Conservation (phyloP, 352 stramenopile species). For the Pythium periplocum region DNA sequence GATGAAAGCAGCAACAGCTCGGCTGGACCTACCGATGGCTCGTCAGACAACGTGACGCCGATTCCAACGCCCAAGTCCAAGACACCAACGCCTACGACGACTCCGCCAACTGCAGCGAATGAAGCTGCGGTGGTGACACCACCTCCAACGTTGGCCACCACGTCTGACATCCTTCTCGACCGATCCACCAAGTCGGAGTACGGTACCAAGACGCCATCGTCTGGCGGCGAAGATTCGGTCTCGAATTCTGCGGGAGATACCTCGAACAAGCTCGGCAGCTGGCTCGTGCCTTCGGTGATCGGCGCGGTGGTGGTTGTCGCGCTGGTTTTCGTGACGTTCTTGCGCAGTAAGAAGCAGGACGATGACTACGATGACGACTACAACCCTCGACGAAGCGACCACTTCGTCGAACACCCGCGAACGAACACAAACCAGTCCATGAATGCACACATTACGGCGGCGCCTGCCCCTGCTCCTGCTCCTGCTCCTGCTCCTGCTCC, state of each 20-base stretch:
- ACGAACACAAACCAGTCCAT: conserved; percentile 45
- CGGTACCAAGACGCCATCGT: conserved; percentile 32
- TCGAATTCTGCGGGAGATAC: conserved; percentile 10
- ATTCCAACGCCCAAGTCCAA: too few relatives aligned
- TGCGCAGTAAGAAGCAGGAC: conserved; percentile 36
- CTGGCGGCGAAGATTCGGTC: conserved; percentile 19
- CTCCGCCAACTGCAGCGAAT: conserved; percentile 4
- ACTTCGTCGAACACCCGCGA: conserved; percentile 54
- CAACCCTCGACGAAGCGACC: conserved; percentile 44
- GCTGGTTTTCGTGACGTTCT: conserved; percentile 55
- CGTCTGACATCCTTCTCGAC: conserved; percentile 27
- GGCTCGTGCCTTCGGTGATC: conserved; percentile 57
- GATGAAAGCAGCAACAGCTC: too few relatives aligned
- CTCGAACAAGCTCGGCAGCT: conserved; percentile 25
- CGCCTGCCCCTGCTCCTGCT: too few relatives aligned
- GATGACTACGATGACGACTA: conserved; percentile 33
- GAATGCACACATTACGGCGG: background rate
- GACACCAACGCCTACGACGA: conserved; percentile 3
- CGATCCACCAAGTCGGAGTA: conserved; percentile 40
- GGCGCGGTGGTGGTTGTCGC: conserved; percentile 46
- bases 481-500: too few relatives aligned
- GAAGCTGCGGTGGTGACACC: conserved; percentile 15
- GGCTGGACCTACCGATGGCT: too few relatives aligned
- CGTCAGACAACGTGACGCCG: too few relatives aligned
- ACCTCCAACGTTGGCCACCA: conserved; percentile 18